Base-by-base conservation (phyloP, 1,284 basidiomycete genomes). In the Ustilago shanxiensis region DNA sequence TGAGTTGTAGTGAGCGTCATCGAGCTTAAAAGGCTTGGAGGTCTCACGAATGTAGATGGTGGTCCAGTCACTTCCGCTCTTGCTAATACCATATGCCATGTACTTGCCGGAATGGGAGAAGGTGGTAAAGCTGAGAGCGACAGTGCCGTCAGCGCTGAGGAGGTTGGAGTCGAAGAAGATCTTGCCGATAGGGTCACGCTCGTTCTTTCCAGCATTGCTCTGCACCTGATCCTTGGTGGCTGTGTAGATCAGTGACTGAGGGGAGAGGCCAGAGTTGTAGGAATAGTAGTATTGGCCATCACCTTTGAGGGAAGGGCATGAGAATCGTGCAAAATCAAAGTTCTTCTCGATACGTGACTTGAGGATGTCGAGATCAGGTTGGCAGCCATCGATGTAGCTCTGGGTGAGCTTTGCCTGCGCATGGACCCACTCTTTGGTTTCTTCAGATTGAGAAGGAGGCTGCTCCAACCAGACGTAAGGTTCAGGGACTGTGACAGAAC, bases 391-490 rank as follows among this genome's bases (percentile, higher is more conserved):
- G 39, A 84, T 49, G 69, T 85, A 85, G 28, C 18, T 44, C 29
- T 76, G 31, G 16, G 83, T 79, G 31, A 83, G 79, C 31, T 70
- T 72, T 20, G 82, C 82, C 60, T 86, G 84, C 0, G 76, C 80
- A 35, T 75, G 59, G 3, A 82, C 77, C 77, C 78, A 86, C 2
- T 73, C 74, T 50, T 80, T 82, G 49, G 84, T 86, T 62, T 86
- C 83, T 22, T 68, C 24, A 24, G 77, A 80, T 55, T 85, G 77
- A 3, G 74, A 80, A 20, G 83, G 80, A 3, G 84, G 84, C 52
- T 70, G 71, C 60, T 86, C 83, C 33, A 86, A 80, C 83, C 83
- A 86, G 54, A 75, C 66, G 70, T 86, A 86, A 18, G 84, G 84
- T 18, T 84, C 81, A 7, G 79, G 74, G 16, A 86, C 82, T 31